Base-by-base conservation (phyloP, 1,284 basidiomycete species). In the Exobasidium cylindrosporum region DNA sequence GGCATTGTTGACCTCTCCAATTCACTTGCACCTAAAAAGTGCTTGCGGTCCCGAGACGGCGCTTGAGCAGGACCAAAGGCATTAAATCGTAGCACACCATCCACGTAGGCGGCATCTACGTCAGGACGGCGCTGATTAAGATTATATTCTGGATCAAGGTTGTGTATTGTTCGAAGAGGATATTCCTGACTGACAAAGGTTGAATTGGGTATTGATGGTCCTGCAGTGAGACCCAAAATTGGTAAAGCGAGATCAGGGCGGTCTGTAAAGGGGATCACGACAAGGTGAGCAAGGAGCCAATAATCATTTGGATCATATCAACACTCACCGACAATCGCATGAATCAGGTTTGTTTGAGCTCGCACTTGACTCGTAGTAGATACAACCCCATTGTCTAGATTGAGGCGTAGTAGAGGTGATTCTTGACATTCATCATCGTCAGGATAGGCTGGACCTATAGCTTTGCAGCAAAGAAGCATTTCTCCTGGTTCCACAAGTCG, bases 71-170 rank as follows among this genome's bases (percentile, higher is more conserved):
- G 77, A 0, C 77, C 77, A 53, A 79, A 79, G 7, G 77, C 77
- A 59, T 79, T 79, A 68, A 77, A 76, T 14, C 76, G 72, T 10
- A 79, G 66, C 11, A 79, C 77, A 10, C 76, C 74, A 56, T 79
- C 76, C 24, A 78, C 67, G 61, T 79, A 79, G 45, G 65, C 67
- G 31, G 77, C 61, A 24, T 73, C 65, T 43, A 76, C 23, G 44
- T 23, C 28, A 31, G 57, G 21, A 10, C 4, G n/a, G n/a, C n/a
- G n/a, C 7, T 47, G 28, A 3, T 30, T 32, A 24, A 17, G 17
- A 44, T 28, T 23, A 23, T 3, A 6, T 4, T 5, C 21, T 23
- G 21, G 13, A 7, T 50, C 61, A 23, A 32, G 40, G 14, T 52
- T 23, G 23, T 31, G 23, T 10, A 21, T 21, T 1, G 17, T 17